Base-by-base conservation (phyloP, 2,329 filamentous ascomycete species). In the Verticillium nonalfalfae region DNA sequence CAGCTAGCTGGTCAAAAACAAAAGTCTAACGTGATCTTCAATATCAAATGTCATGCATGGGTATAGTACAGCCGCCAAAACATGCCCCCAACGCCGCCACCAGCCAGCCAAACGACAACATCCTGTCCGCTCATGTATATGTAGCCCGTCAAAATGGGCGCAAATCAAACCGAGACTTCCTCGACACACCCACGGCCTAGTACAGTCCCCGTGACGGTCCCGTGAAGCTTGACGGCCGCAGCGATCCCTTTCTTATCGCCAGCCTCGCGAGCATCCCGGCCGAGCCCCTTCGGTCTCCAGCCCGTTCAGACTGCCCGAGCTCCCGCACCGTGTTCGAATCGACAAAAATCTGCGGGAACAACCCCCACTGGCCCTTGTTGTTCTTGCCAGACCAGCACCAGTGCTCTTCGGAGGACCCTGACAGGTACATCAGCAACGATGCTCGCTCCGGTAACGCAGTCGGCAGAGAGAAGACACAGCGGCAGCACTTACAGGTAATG, bases 381-480 rank as follows among this genome's bases (percentile, higher is more conserved):
- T 82, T 84, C 15, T 73, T 80, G 1, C 82, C 82, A 0, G 78
- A 79, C 82, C 82, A 85, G 69, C 81, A 85, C 82, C 82, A 85
- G 63, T 82, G 79, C 13, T 80, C 78, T 26, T 74, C 71, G 61
- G 80, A 75, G 2, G 74, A 66, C 76, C 77, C 79, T 81, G 33
- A 13, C 13, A 36, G 4, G 15, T 7, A 33, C 18, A 39, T 39
- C 4, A 50, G 39, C 61, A 11, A 14, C 7, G 38, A 10, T 21
- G 3, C 15, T 15, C 26, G 34, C 9, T 13, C 13, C 35, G 35
- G 13, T 6, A 36, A 36, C 35, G 35, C 5, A 36, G 13, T 9
- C 35, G 35, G 35, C 35, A 36, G 35, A 36, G 13, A 36, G 13
- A 36, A 4, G 4, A 2, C 3, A 26, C 26, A 26, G 26, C 26